These are phyloP conservation scores for Backusella mclennaniae DNA, from an alignment of 192 early-diverging fungal species.

Conservation along the genomic window DNA sequence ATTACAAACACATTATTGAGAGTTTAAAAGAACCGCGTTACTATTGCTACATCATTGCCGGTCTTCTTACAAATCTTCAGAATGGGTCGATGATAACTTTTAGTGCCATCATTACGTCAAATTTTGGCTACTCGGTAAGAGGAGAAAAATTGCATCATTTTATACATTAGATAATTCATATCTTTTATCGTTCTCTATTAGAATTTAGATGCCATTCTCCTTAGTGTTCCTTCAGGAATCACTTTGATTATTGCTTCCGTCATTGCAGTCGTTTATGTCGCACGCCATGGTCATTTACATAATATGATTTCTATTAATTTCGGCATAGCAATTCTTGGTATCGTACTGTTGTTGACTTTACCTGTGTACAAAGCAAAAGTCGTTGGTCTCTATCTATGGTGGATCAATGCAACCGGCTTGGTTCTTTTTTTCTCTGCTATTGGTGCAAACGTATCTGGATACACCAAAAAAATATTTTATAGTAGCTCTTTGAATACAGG, in stretches of 20 bases:
- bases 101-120: constrained; percentile 8
- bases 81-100: constrained; percentile 24
- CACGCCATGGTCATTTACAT: neutral
- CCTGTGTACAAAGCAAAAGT: constrained; percentile 11
- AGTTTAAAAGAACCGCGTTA: constrained; percentile 19
- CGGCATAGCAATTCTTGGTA: constrained; percentile 2
- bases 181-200: neutral
- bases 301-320: neutral
- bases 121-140: constrained; percentile 26
- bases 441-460: constrained; percentile 9
- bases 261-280: neutral
- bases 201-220: constrained; percentile 23
- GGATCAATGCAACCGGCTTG: neutral
- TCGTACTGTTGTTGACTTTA: constrained; percentile 12
- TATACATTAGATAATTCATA: neutral
- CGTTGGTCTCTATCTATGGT: constrained; percentile 21
- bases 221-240: constrained; percentile 13
- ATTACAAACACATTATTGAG: constrained; percentile 22
- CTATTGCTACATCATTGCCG: constrained; percentile 4
- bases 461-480: constrained; percentile 23
- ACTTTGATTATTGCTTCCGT: neutral
- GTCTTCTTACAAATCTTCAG: constrained; percentile 14
- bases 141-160: neutral
- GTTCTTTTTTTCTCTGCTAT: constrained; percentile 4
- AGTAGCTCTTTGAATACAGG: constrained; percentile 1